phyloP scores from a whole-genome alignment of 106 monocot species.

The Dendrobium huoshanense region DNA sequence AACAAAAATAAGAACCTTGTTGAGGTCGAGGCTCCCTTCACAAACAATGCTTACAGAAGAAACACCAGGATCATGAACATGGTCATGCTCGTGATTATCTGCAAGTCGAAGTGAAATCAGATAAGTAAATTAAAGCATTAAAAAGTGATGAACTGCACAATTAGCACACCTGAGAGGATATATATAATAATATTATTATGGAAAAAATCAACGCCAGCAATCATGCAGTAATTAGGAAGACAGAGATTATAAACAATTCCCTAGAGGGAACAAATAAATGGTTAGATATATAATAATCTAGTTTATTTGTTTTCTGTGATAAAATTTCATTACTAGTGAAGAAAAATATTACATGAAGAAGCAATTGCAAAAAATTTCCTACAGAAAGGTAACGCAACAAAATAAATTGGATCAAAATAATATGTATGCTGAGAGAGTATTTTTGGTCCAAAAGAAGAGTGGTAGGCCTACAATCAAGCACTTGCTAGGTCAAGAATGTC shows the following conservation, averaged over 20 bases:
- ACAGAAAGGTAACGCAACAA: too few relatives aligned
- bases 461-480: too few relatives aligned
- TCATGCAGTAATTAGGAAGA: neutral
- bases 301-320: neutral
- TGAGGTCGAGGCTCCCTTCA: conserved; percentile 83
- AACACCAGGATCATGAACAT: conserved; percentile 95
- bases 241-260: neutral
- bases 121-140: neutral
- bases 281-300: conserved; percentile 1
- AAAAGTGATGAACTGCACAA: neutral
- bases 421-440: too few relatives aligned
- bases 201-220: neutral
- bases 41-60: conserved; percentile 99
- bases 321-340: too few relatives aligned
- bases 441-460: too few relatives aligned
- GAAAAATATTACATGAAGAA: too few relatives aligned
- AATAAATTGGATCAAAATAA: too few relatives aligned
- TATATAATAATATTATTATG: neutral
- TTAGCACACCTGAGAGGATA: neutral
- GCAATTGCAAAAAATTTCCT: too few relatives aligned
- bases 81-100: conserved; percentile 48
- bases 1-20: conserved; percentile 52
- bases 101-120: conserved; percentile 1
- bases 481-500: too few relatives aligned
- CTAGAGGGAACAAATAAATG: neutral